Percentiles rank a stretch among this genome's conserved stretches.
These are phyloP conservation scores for Raddia guianensis DNA, from an alignment of 176 grass and related monocot species.

Conservation along the genomic window DNA sequence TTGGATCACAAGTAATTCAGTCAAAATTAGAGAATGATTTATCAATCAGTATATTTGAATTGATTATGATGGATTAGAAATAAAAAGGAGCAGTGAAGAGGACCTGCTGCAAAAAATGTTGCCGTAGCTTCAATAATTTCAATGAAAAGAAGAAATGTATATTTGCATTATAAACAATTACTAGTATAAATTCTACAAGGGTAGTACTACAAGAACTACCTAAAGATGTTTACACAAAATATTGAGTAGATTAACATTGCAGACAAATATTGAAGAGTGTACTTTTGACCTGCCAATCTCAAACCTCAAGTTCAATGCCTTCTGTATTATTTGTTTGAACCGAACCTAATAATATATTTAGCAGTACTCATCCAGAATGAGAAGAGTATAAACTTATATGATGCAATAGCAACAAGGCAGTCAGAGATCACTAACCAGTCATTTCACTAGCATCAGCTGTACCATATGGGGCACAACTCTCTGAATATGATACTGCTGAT, in stretches of 20 bases:
- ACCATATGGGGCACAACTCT: slow-evolving; percentile 74
- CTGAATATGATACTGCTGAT: slow-evolving; percentile 79
- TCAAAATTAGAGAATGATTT: slow-evolving; percentile 27
- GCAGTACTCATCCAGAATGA: slow-evolving; percentile 15
- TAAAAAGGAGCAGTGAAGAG: slow-evolving; percentile 30
- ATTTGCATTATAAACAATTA: slow-evolving; percentile 13
- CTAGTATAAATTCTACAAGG: slow-evolving; percentile 4
- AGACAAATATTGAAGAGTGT: slow-evolving; percentile 17
- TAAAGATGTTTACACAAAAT: not conserved
- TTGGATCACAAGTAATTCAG: slow-evolving; percentile 29
- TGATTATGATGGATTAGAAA: slow-evolving; percentile 25
- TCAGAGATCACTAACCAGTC: slow-evolving; percentile 55
- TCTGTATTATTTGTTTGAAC: slow-evolving; percentile 10
- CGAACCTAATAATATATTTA: slow-evolving; percentile 10
- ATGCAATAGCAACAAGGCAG: slow-evolving; percentile 28
- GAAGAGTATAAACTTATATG: not conserved
- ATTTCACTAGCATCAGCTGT: slow-evolving; percentile 67
- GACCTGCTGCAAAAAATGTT: slow-evolving; percentile 14
- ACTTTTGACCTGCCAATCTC: slow-evolving; percentile 30
- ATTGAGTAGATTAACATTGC: slow-evolving; percentile 1
- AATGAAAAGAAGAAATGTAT: slow-evolving; percentile 18
- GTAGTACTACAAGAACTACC: slow-evolving; percentile 17
- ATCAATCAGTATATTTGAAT: slow-evolving; percentile 35
- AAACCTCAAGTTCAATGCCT: not conserved
- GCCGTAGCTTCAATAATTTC: not conserved